Percentiles rank a stretch among this genome's conserved stretches.
Evolutionary conservation across 306 rosid species (phyloP).

Genomic region (Cicer yamashitae): DNA sequence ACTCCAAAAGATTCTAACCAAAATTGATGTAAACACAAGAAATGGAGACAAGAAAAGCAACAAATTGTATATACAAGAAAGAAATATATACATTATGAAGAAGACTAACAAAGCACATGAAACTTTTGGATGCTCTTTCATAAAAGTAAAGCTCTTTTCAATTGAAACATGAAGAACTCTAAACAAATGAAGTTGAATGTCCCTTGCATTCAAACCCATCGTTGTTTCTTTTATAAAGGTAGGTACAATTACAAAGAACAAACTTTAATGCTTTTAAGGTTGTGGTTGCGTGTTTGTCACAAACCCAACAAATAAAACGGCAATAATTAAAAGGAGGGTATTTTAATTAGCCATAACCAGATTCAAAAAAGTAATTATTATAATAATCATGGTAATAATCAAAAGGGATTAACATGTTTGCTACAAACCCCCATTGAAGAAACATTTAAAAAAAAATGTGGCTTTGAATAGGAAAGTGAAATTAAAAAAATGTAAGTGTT

Average conservation of each 20-base stretch:
- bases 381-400: slow-evolving; percentile 33
- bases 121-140: slow-evolving; percentile 59
- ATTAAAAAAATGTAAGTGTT: background rate
- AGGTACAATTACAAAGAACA: slow-evolving; percentile 1
- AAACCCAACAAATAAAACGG: background rate
- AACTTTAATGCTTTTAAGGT: slow-evolving; percentile 33
- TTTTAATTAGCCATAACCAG: slow-evolving; percentile 34
- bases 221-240: slow-evolving; percentile 38
- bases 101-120: slow-evolving; percentile 50
- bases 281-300: background rate
- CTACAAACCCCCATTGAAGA: slow-evolving; percentile 27
- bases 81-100: slow-evolving; percentile 60
- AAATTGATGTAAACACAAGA: slow-evolving; percentile 54
- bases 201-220: slow-evolving; percentile 73
- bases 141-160: slow-evolving; percentile 43
- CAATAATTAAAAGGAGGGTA: slow-evolving; percentile 30
- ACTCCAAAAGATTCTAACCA: slow-evolving; percentile 71
- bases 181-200: slow-evolving; percentile 48
- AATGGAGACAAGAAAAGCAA: slow-evolving; percentile 69
- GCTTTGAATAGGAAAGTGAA: slow-evolving; percentile 6
- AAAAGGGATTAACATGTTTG: slow-evolving; percentile 36
- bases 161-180: slow-evolving; percentile 53
- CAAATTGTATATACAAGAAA: slow-evolving; percentile 52
- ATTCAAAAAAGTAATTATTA: slow-evolving; percentile 32
- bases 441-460: slow-evolving; percentile 18